phyloP scores from a whole-genome alignment of 495 filamentous ascomycete genomes.

The Penicillium alfredii region DNA sequence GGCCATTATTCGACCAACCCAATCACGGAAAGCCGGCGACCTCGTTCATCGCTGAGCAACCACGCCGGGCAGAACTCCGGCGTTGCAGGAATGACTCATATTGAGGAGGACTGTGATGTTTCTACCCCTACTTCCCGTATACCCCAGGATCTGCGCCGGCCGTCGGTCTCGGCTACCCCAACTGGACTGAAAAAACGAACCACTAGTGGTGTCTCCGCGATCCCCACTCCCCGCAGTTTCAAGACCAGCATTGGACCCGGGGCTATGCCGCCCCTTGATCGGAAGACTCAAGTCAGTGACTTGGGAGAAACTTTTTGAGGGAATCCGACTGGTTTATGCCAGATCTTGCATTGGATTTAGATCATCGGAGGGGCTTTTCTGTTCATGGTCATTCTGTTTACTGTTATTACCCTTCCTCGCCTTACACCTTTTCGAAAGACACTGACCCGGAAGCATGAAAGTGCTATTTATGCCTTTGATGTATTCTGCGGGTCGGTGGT shows the following conservation, averaged over 20 bases:
- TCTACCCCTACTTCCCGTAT: conserved; percentile 31
- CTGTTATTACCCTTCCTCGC: neutral
- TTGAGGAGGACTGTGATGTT: conserved; percentile 39
- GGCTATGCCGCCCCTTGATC: conserved; percentile 48
- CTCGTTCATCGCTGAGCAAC: conserved; percentile 44
- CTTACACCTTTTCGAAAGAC: neutral
- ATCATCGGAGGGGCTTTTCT: conserved; percentile 1
- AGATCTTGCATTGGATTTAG: neutral
- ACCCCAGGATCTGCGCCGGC: conserved; percentile 25
- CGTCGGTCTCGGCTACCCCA: conserved; percentile 32
- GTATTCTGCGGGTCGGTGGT: too few relatives aligned
- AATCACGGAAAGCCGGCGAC: conserved; percentile 40
- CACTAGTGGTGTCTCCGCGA: conserved; percentile 45
- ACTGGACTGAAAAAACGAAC: conserved; percentile 43
- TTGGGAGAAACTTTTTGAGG: conserved; percentile 62
- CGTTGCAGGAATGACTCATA: conserved; percentile 36
- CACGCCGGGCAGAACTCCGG: conserved; percentile 28
- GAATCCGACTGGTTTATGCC: neutral
- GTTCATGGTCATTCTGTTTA: neutral
- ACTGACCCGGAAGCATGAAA: too few relatives aligned
- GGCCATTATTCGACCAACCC: conserved; percentile 45
- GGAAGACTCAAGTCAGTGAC: conserved; percentile 48
- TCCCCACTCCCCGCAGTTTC: conserved; percentile 47
- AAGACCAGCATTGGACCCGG: conserved; percentile 44
- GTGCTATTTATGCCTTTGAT: too few relatives aligned